These are phyloP conservation scores for Lolium rigidum DNA, from an alignment of 176 grass and related monocot species.

Conservation along the genomic window DNA sequence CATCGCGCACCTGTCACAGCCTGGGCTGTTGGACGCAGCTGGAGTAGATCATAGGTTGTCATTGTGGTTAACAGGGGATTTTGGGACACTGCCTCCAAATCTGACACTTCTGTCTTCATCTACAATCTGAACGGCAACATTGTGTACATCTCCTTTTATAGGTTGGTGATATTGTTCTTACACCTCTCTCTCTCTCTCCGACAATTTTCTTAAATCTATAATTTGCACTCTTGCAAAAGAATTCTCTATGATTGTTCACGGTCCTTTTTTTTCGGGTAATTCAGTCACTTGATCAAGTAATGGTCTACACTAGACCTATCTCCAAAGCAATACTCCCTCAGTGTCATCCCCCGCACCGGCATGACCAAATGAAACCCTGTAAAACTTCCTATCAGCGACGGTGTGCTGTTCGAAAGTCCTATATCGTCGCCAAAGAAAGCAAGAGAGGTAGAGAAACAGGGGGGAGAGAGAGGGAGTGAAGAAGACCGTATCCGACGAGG, in stretches of 20 bases:
- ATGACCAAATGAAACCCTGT: neutral
- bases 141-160: neutral
- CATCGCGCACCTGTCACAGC: neutral
- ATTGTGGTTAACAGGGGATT: too few species aligned
- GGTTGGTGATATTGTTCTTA: neutral
- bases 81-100: neutral
- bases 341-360: neutral
- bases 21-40: too few species aligned
- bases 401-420: too few species aligned
- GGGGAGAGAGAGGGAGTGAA: neutral
- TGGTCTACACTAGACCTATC: neutral
- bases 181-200: neutral
- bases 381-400: neutral
- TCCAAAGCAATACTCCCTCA: neutral
- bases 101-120: neutral
- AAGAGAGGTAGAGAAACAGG: neutral
- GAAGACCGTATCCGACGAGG: conserved; percentile 83
- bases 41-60: neutral
- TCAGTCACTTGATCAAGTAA: neutral
- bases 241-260: neutral
- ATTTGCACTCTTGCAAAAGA: neutral
- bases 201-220: neutral
- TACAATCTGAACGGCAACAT: neutral
- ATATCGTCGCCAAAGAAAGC: neutral
- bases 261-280: neutral